A percentile compares a stretch with the other conserved stretches of the same genome.
phyloP scores from a whole-genome alignment of 495 filamentous ascomycete genomes.

The Trichoderma erinaceum region DNA sequence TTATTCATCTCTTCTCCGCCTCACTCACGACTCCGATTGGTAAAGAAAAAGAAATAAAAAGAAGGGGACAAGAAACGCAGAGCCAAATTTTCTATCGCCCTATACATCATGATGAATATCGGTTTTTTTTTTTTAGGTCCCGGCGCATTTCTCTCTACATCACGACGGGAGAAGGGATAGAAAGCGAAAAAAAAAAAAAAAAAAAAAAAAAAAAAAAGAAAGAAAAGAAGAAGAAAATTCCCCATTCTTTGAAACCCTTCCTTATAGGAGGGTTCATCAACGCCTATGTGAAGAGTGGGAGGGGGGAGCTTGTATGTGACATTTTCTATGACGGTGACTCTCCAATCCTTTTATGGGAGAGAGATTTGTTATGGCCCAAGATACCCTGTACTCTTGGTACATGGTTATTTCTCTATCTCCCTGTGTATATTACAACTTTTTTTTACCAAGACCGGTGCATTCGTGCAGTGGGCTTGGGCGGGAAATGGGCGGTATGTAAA shows the following conservation, averaged over 20 bases:
- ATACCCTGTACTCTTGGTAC: background rate
- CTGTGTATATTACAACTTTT: conserved; percentile 1
- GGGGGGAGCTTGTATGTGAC: background rate
- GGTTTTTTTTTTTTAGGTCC: background rate
- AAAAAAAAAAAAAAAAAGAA: background rate
- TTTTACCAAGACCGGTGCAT: background rate
- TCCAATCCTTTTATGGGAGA: background rate
- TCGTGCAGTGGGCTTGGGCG: background rate
- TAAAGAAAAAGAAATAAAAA: background rate
- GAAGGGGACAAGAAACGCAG: conserved; percentile 22
- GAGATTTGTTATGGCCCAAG: background rate
- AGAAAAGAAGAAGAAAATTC: background rate
- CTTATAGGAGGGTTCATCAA: background rate
- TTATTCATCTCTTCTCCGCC: background rate
- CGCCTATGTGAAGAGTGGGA: background rate
- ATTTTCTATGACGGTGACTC: conserved; percentile 3
- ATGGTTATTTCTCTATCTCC: background rate
- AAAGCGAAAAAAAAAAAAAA: background rate
- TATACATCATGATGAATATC: background rate
- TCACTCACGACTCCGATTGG: conserved; percentile 8
- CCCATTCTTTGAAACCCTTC: too few relatives aligned
- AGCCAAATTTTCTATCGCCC: background rate
- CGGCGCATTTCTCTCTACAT: background rate
- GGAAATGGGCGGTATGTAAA: background rate
- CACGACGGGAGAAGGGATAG: background rate